These are phyloP conservation scores for Cadophora malorum DNA, from an alignment of 2,329 filamentous ascomycete species.

Conservation along the genomic window DNA sequence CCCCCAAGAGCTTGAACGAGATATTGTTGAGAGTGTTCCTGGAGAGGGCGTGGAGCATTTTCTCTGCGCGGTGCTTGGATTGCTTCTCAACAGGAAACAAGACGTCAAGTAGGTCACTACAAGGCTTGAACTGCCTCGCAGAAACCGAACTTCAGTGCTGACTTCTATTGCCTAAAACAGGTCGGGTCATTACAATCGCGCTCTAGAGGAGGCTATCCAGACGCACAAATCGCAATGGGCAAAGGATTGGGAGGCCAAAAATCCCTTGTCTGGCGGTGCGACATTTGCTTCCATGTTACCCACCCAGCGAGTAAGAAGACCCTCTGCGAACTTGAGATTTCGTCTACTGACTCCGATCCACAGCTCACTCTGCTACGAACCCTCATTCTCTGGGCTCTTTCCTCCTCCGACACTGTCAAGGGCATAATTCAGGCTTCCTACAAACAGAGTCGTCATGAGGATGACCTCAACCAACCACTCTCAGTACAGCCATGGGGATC, in stretches of 20 bases:
- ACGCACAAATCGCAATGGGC: slow-evolving; percentile 91
- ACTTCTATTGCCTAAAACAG: slow-evolving; percentile 55
- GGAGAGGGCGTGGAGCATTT: slow-evolving; percentile 87
- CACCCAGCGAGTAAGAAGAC: slow-evolving; percentile 72
- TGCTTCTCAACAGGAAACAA: slow-evolving; percentile 96
- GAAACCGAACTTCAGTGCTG: slow-evolving; percentile 26
- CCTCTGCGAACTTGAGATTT: background rate
- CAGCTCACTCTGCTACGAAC: slow-evolving; percentile 85
- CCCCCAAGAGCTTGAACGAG: slow-evolving; percentile 92
- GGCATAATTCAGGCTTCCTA: slow-evolving; percentile 85
- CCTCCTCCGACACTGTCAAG: slow-evolving; percentile 84
- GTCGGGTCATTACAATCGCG: slow-evolving; percentile 88
- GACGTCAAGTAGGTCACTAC: slow-evolving; percentile 84
- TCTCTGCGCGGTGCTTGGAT: slow-evolving; percentile 84
- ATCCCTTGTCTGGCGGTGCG: slow-evolving; percentile 79
- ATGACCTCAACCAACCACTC: slow-evolving; percentile 81
- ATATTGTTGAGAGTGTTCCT: slow-evolving; percentile 77
- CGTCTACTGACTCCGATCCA: slow-evolving; percentile 25
- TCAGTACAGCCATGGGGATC: slow-evolving; percentile 91
- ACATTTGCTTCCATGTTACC: slow-evolving; percentile 85
- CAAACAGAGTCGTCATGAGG: slow-evolving; percentile 83
- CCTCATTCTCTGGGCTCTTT: slow-evolving; percentile 86
- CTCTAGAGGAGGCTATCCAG: slow-evolving; percentile 89
- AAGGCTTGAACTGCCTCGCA: background rate
- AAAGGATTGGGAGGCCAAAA: slow-evolving; percentile 79